Evolutionary conservation across 345 rosid genomes (phyloP), one percentile per base, ranked within the genome.

Genomic region (Citrus australasica): DNA sequence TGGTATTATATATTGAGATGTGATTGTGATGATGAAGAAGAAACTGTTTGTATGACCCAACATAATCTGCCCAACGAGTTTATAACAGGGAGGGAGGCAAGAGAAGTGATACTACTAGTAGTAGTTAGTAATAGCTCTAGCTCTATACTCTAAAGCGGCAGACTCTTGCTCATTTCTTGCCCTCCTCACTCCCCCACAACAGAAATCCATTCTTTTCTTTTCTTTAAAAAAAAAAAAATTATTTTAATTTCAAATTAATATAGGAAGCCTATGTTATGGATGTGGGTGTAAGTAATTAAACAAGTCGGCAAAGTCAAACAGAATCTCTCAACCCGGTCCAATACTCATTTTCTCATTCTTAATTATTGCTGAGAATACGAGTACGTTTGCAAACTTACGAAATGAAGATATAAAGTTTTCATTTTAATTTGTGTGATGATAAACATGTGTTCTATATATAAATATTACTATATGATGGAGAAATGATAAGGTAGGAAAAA

Each of bases 281-380:
- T 51, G 74, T 30, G 28, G 74, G 33, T 56, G 30, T 30, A 48
- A 48, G 42, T 30, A 64, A 46, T 30, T 25, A 64, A 48, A 65
- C 16, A 75, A n/a, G 63, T 56, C 73, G 25, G 59, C 65, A 76
- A 76, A 76, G 79, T 67, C 79, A 76, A 76, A 76, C 48, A 35
- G 79, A 76, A 76, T 67, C 73, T 76, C 64, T 53, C 79, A 38
- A 76, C 56, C 79, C 21, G 11, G 25, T 51, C 25, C 74, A 70
- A 30, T 19, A 16, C 59, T 48, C n/a, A 46, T 46, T 13, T 13
- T 46, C 51, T 46, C 51, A 46, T 46, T 46, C 51, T 46, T 46
- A 13, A 13, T 46, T 46, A 46, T 46, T 46, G 51, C 17, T 13
- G 51, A 46, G 51, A 11, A 3, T 46, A 46, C 17, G 51, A 13